Base-by-base conservation (phyloP, 208 protist genomes). In the Porcisia deanei region DNA sequence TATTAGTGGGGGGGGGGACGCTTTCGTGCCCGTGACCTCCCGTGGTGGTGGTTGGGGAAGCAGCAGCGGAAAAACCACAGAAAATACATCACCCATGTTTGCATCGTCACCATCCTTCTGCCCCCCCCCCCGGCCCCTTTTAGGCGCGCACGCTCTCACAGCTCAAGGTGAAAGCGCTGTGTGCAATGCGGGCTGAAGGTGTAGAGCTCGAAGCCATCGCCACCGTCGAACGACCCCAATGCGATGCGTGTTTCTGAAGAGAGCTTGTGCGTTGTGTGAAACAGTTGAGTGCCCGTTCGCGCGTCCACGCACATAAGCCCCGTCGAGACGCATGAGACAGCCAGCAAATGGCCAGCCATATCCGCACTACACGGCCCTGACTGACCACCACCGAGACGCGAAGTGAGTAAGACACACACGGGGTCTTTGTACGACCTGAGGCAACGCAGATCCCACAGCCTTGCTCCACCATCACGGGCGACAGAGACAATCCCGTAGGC, bases 381-480 rank as follows among this genome's bases (percentile, higher is more conserved):
- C 72, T 78, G 72, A 37, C 77, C 77, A 58, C 77, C 77, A 14
- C 67, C 74, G 10, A 54, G 71, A 47, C 64, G 70, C 45, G 79
- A 69, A 18, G 45, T 58, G 54, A 79, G 73, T 1, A 87, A 66
- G 25, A 77, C 71, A 14, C 55, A 45, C 45, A 93, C 85, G 0
- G 89, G 85, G 20, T 89, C 76, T 25, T 69, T 80, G 45, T 45
- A 57, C 25, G 20, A 53, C 10, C 49, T 39, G 67, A 94, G 80
- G 68, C 83, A 83, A 49, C 90, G 82, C 8, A 86, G 60, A 83
- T 94, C 90, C 90, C 90, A 94, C 47, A 94, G 73, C 61, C 88
- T 90, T 37, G 82, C 73, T 59, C 87, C 85, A 60, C 88, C 88
- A 47, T 76, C 79, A 47, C 77, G 83, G 20, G 86, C 68, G 34